Base-by-base conservation (phyloP, 345 rosid species). In the Firmiana major region DNA sequence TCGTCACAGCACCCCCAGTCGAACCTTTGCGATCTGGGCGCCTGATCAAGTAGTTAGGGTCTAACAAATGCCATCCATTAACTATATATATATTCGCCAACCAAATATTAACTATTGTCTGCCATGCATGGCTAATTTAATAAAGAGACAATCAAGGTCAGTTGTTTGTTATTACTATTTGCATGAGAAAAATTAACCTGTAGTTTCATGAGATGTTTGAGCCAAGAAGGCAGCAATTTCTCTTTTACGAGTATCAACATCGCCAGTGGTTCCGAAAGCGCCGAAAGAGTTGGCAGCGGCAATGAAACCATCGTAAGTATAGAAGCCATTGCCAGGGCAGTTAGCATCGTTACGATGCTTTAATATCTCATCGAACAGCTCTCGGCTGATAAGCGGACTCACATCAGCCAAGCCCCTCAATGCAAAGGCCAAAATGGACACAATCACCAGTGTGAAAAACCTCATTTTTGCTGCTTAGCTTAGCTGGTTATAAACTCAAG, bases 151-250 rank as follows among this genome's bases (percentile, higher is more conserved):
- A 43, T 43, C 11, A 12, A 46, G 11, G 49, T 11, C 11, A 43
- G 6, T 36, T 36, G 5, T 0, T 36, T 36, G 5, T 3, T 36
- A 31, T 31, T 31, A 31, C 0, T 3, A 31, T 36, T 36, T 36
- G 40, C 40, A 36, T 36, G 55, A 17, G 12, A 22, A 21, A 7
- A 58, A 58, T 45, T 11, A 75, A 87, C 94, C 92, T 76, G 90
- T 89, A 24, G 94, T 90, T 83, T 90, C 90, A 49, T 89, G 94
- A 15, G 93, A 90, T 26, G 91, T 90, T 68, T 90, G 94, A 71
- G 86, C 93, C 49, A 90, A 82, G 80, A 90, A 90, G 48, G 94
- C 94, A 6, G 89, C 93, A 15, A 89, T 54, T 70, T 90, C 93
- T n/a, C 87, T 82, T 65, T 86, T 86, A 40, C 88, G 81, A 0